Base-by-base conservation (phyloP, 257 asterid genomes). In the Solanum sparsipilum region DNA sequence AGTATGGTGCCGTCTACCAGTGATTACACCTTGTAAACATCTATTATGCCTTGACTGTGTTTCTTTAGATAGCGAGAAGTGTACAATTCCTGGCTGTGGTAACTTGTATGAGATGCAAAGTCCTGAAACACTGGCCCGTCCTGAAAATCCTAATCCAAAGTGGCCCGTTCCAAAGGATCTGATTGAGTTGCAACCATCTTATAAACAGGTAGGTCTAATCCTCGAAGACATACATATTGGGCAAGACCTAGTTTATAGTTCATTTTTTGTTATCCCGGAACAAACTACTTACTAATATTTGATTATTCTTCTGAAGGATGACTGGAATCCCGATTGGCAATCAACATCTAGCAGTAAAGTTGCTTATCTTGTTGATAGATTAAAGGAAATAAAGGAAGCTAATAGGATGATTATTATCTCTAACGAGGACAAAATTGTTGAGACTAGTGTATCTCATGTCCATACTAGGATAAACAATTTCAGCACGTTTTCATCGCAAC, bases 81-180 rank as follows among this genome's bases (percentile, higher is more conserved):
- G 99, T 91, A 90, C 96, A 75, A 88, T 95, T 88, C 93, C 96
- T 88, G 96, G 96, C 48, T 97, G 99, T 91, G 95, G 95, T 81
- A 86, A 92, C 91, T 87, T 86, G 35, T 97, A 97, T 86, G 96
- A 97, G 94, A 97, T 97, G 99, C 98, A 97, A 93, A 95, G 95
- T 89, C 99, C 99, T 58, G 94, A 97, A 91, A 94, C 88, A 84
- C 93, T 93, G 90, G 91, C 98, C 65, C 98, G 99, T 90, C 98
- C 98, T 25, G 99, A 97, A 92, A 97, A 97, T 92, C 99, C 99
- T 15, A 94, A 95, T 87, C 99, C 99, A 29, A 96, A 96, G 93
- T 97, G 99, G 99, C 99, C 99, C 84, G 99, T 97, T 86, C 99
- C 99, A 21, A 94, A 97, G 90, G 99, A 97, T 94, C 98, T 97